These are phyloP conservation scores for Pythium volutum DNA, from an alignment of 352 stramenopile genomes.

Conservation along the genomic window DNA sequence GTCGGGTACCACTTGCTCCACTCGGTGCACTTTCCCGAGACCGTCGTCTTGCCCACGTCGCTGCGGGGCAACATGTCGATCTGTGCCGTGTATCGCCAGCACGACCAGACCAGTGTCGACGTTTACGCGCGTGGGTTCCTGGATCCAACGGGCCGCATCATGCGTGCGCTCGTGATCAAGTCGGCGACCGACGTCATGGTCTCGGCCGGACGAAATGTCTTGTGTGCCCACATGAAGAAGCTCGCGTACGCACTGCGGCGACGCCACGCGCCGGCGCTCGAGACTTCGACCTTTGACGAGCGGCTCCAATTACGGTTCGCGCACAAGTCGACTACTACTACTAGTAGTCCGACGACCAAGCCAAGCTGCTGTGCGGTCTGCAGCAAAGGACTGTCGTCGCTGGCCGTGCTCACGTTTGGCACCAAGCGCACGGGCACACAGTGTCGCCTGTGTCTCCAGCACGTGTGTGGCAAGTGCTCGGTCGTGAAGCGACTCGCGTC, in stretches of 20 bases:
- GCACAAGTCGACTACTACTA: no score
- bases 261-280: no score
- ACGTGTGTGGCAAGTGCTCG: no score
- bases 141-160: constrained; percentile 36
- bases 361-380: no score
- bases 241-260: constrained; percentile 26
- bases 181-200: constrained; percentile 36
- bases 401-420: no score
- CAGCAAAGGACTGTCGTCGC: no score
- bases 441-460: no score
- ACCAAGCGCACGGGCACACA: no score
- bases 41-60: constrained; percentile 25
- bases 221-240: constrained; percentile 49
- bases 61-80: constrained; percentile 46
- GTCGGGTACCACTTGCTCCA: constrained; percentile 62
- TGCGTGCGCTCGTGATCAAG: constrained; percentile 41
- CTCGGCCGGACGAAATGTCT: constrained; percentile 33
- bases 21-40: constrained; percentile 49
- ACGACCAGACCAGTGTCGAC: constrained; percentile 37
- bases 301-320: no score
- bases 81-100: constrained; percentile 46
- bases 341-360: no score
- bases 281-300: no score
- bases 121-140: constrained; percentile 36
- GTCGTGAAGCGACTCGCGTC: no score